Evolutionary conservation across 345 rosid genomes (phyloP).

Genomic region (Euphorbia pulcherrima): DNA sequence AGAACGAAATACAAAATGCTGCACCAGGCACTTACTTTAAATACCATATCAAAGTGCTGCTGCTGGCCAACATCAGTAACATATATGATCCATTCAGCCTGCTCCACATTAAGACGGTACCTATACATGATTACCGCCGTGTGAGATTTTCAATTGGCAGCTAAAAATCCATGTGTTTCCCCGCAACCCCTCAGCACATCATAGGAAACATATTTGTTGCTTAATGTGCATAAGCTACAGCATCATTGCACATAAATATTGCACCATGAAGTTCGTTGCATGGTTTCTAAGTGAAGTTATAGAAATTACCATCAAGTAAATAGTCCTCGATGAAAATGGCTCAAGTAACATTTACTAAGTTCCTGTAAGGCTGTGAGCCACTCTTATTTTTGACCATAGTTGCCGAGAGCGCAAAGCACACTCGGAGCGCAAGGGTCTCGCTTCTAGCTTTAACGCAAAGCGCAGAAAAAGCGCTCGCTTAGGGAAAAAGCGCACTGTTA

Average conservation of each 20-base stretch:
- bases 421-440: too few relatives aligned
- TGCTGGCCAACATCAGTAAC: constrained; percentile 98
- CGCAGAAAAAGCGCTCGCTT: too few relatives aligned
- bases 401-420: too few relatives aligned
- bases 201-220: not conserved
- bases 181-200: not conserved
- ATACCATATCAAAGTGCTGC: constrained; percentile 85
- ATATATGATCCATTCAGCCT: constrained; percentile 92
- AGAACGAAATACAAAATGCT: constrained; percentile 1
- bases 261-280: not conserved
- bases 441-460: too few relatives aligned
- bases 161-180: not conserved
- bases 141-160: not conserved
- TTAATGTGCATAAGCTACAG: not conserved
- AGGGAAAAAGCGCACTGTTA: too few relatives aligned
- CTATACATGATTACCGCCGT: constrained; percentile 29
- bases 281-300: not conserved
- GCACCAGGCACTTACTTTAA: constrained; percentile 53
- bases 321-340: too few relatives aligned
- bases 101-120: constrained; percentile 93
- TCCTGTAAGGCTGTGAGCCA: too few relatives aligned
- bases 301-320: too few relatives aligned
- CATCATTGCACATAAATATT: not conserved
- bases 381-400: too few relatives aligned
- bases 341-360: too few relatives aligned